These are phyloP conservation scores for Chlorella sp. DNA, from an alignment of 139 green algal species.

Conservation along the genomic window DNA sequence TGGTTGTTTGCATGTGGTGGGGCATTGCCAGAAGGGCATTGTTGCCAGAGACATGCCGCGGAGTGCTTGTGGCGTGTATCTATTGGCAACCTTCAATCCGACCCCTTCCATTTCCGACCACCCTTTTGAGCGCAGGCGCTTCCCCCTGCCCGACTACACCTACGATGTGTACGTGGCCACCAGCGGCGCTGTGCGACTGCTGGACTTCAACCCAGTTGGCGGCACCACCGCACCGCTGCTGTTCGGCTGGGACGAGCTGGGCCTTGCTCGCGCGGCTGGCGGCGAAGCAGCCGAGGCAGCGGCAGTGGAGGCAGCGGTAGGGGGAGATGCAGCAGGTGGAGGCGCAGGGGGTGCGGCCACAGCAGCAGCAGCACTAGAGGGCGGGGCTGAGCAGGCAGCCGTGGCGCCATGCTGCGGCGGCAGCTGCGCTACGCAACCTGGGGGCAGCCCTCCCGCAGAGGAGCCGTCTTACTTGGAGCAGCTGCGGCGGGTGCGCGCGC, in stretches of 20 bases:
- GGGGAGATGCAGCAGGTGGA: background rate
- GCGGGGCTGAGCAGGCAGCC: background rate
- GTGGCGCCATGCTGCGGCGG: background rate
- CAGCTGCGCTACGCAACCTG: background rate
- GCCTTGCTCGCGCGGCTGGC: background rate
- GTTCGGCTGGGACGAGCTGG: slow-evolving; percentile 87
- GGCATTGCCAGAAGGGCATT: too few relatives aligned
- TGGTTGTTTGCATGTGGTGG: too few relatives aligned
- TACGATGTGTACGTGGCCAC: slow-evolving; percentile 90
- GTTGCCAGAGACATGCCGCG: too few relatives aligned
- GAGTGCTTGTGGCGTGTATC: too few relatives aligned
- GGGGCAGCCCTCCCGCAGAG: background rate
- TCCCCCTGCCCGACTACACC: slow-evolving; percentile 50
- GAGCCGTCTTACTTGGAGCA: background rate
- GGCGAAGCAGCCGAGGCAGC: background rate
- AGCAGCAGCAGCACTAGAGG: background rate
- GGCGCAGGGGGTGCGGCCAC: background rate
- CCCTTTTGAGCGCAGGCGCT: slow-evolving; percentile 58
- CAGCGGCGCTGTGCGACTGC: slow-evolving; percentile 62
- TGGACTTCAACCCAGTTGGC: slow-evolving; percentile 93
- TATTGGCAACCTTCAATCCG: too few relatives aligned
- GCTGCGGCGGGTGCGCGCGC: slow-evolving; percentile 14
- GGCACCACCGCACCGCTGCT: slow-evolving; percentile 88
- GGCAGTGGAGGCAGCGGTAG: background rate
- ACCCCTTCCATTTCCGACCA: too few relatives aligned